A percentile compares a stretch with the other conserved stretches of the same genome.
phyloP scores from a whole-genome alignment of 306 rosid species.

The Inga leiocalycina region DNA sequence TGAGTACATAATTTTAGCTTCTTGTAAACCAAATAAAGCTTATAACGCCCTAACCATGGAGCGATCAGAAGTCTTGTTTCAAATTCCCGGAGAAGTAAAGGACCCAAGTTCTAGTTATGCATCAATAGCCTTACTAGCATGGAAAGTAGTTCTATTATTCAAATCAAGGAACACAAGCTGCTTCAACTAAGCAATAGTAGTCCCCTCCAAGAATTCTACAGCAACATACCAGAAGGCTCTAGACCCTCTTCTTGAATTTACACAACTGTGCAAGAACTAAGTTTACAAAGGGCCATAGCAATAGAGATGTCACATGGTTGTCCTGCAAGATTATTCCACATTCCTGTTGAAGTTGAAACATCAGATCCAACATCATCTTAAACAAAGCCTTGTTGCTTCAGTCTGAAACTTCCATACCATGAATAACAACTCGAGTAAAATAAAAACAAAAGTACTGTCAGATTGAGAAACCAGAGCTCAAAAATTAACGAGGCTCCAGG shows the following conservation, averaged over 20 bases:
- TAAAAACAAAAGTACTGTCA: slow-evolving; percentile 25
- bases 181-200: background rate
- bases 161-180: background rate
- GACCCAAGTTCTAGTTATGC: background rate
- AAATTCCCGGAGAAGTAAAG: background rate
- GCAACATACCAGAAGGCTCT: background rate
- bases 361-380: slow-evolving; percentile 22
- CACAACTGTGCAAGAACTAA: background rate
- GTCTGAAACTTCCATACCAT: slow-evolving; percentile 29
- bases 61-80: background rate
- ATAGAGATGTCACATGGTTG: background rate
- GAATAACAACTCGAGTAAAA: slow-evolving; percentile 1
- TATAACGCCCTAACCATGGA: too few relatives aligned
- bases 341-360: slow-evolving; percentile 17
- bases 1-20: too few relatives aligned
- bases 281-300: background rate
- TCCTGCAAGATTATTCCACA: slow-evolving; percentile 23
- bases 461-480: slow-evolving; percentile 40
- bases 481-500: slow-evolving; percentile 12
- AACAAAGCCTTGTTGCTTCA: background rate
- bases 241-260: background rate
- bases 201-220: background rate
- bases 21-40: too few relatives aligned
- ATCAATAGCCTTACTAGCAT: background rate
- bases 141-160: background rate